These are phyloP conservation scores for Pseudonitzschia multiseries DNA, from an alignment of 108 stramenopile species.

Conservation along the genomic window DNA sequence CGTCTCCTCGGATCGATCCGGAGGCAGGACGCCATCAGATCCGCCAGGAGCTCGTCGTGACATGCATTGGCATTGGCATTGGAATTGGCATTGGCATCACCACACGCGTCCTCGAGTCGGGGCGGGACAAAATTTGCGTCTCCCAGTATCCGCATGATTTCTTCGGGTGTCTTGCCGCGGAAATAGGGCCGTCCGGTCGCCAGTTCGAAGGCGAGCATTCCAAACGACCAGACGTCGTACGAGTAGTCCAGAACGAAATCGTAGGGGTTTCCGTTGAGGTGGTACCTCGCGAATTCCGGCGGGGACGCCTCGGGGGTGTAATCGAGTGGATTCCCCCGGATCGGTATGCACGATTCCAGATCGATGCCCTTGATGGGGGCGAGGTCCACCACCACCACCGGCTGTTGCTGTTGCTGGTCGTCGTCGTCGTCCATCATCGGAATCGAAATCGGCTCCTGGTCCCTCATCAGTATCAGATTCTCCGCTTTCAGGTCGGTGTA, in stretches of 20 bases:
- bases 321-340: constrained; percentile 67
- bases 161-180: constrained; percentile 36
- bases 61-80: no score
- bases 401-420: not conserved
- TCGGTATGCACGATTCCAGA: constrained; percentile 77
- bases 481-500: constrained; percentile 90
- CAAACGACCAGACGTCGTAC: constrained; percentile 81
- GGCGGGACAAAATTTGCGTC: not conserved
- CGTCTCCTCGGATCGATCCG: not conserved
- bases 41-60: not conserved
- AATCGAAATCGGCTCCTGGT: not conserved
- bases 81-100: no score
- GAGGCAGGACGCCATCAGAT: not conserved
- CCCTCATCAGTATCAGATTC: constrained; percentile 67
- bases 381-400: not conserved
- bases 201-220: constrained; percentile 85
- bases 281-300: constrained; percentile 81
- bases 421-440: constrained; percentile 25
- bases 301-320: constrained; percentile 90
- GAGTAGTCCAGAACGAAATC: constrained; percentile 67
- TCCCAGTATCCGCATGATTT: constrained; percentile 14
- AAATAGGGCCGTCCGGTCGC: constrained; percentile 74
- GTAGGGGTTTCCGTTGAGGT: constrained; percentile 56
- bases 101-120: no score
- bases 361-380: constrained; percentile 12